phyloP scores from a whole-genome alignment of 2,329 filamentous ascomycete genomes.

The Arthrobotrys iridis region DNA sequence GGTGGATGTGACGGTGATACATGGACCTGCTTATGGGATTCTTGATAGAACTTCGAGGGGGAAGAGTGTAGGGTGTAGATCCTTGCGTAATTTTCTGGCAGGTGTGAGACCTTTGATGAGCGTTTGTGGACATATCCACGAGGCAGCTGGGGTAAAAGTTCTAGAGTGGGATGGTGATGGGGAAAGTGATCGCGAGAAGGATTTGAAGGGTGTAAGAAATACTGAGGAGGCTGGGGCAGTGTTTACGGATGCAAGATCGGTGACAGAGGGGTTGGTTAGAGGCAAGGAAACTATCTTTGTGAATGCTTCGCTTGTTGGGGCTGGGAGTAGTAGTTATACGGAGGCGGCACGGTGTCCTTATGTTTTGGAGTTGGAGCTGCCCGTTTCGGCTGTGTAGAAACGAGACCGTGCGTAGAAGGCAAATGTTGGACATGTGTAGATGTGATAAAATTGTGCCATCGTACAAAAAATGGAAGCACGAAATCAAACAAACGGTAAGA shows the following conservation, averaged over 20 bases:
- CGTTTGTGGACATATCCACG: conserved; percentile 79
- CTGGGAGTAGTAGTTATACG: conserved; percentile 16
- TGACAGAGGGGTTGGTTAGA: conserved; percentile 8
- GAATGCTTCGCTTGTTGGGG: conserved; percentile 38
- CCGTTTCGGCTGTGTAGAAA: not conserved
- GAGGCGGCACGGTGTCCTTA: conserved; percentile 32
- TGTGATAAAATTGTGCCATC: too few species aligned
- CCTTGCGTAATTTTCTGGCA: conserved; percentile 69
- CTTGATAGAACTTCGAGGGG: conserved; percentile 66
- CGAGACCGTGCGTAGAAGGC: too few species aligned
- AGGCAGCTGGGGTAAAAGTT: conserved; percentile 71
- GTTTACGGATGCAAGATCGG: conserved; percentile 15
- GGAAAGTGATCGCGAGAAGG: conserved; percentile 1
- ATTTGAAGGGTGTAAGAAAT: not conserved
- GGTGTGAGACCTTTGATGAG: conserved; percentile 72
- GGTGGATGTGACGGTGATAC: conserved; percentile 70
- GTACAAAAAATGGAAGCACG: not conserved
- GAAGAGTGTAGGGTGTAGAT: conserved; percentile 69
- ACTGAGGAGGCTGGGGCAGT: conserved; percentile 11
- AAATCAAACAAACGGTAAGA: not conserved
- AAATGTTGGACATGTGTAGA: not conserved
- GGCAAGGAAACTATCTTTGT: conserved; percentile 38
- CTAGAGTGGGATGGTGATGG: conserved; percentile 69
- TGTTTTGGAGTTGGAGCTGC: conserved; percentile 39
- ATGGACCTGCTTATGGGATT: conserved; percentile 72